Evolutionary conservation across 805 yeast genomes (phyloP).

Genomic region (Ogataea neopini): DNA sequence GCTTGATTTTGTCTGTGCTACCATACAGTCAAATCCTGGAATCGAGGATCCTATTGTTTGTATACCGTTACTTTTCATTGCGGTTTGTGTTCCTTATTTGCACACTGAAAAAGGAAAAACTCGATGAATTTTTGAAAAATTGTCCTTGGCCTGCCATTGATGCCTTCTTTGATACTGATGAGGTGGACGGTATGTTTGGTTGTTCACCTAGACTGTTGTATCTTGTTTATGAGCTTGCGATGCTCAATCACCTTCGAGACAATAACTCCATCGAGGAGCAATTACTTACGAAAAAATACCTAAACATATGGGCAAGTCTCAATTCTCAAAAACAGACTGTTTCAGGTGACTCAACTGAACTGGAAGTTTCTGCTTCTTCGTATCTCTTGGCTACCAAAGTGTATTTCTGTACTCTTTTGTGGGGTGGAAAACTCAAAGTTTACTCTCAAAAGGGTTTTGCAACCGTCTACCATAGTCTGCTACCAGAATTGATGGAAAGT

Average conservation of each 20-base stretch:
- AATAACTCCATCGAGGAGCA: slow-evolving; percentile 3
- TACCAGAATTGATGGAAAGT: slow-evolving; percentile 13
- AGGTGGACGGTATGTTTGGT: slow-evolving; percentile 35
- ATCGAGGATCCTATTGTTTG: slow-evolving; percentile 23
- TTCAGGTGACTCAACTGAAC: slow-evolving; percentile 9
- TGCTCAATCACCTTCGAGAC: slow-evolving; percentile 18
- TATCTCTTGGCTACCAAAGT: slow-evolving; percentile 25
- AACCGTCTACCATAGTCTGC: slow-evolving; percentile 4
- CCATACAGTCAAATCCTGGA: slow-evolving; percentile 19
- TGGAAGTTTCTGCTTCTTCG: slow-evolving; percentile 24
- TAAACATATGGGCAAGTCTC: slow-evolving; percentile 15
- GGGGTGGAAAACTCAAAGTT: slow-evolving; percentile 10
- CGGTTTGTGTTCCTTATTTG: slow-evolving; percentile 30
- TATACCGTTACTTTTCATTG: slow-evolving; percentile 32
- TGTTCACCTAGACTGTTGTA: slow-evolving; percentile 33
- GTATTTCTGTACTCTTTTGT: slow-evolving; percentile 19
- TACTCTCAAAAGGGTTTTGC: slow-evolving; percentile 13
- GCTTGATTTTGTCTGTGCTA: slow-evolving; percentile 26
- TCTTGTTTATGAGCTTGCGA: slow-evolving; percentile 24
- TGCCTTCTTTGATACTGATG: slow-evolving; percentile 22
- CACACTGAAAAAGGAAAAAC: slow-evolving; percentile 24
- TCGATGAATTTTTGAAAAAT: slow-evolving; percentile 14
- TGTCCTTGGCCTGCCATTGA: slow-evolving; percentile 31
- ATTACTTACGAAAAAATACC: slow-evolving; percentile 7
- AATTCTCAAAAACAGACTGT: slow-evolving; percentile 12